Conservation (phyloP, 495 filamentous ascomycete genomes). For the Neurospora intermedia region DNA sequence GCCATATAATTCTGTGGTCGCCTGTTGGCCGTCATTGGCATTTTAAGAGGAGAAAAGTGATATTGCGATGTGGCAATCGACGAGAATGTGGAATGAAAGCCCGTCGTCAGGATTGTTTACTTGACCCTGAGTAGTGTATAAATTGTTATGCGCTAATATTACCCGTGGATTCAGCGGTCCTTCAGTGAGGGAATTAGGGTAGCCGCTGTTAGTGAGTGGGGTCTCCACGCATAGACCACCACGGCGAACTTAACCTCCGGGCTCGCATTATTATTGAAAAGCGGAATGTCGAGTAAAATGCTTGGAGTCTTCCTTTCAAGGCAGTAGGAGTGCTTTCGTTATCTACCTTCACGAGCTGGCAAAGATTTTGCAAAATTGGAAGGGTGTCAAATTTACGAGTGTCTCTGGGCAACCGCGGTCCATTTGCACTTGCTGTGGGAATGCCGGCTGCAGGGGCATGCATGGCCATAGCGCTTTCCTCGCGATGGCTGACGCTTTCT, state of each 20-base stretch:
- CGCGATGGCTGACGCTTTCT: background rate
- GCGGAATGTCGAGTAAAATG: background rate
- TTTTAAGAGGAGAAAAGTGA: background rate
- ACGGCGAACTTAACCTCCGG: background rate
- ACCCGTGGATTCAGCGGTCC: background rate
- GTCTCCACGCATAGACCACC: background rate
- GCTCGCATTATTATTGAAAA: background rate
- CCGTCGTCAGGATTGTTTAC: background rate
- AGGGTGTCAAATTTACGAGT: background rate
- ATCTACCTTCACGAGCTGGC: accelerated
- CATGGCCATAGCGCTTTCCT: background rate
- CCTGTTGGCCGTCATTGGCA: background rate
- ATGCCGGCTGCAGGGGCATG: background rate
- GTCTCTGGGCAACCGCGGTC: background rate
- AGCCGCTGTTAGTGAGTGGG: background rate
- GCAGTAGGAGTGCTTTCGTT: accelerated
- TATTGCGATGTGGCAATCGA: background rate
- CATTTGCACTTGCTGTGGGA: background rate
- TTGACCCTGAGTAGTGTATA: background rate
- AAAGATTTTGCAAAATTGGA: accelerated
- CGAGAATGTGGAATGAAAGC: background rate
- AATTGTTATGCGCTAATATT: background rate
- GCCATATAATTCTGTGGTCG: background rate
- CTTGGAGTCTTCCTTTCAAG: background rate
- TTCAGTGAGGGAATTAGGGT: background rate